Evolutionary conservation across 2,329 filamentous ascomycete species (phyloP).

Genomic region (Xylariaceae sp.): DNA sequence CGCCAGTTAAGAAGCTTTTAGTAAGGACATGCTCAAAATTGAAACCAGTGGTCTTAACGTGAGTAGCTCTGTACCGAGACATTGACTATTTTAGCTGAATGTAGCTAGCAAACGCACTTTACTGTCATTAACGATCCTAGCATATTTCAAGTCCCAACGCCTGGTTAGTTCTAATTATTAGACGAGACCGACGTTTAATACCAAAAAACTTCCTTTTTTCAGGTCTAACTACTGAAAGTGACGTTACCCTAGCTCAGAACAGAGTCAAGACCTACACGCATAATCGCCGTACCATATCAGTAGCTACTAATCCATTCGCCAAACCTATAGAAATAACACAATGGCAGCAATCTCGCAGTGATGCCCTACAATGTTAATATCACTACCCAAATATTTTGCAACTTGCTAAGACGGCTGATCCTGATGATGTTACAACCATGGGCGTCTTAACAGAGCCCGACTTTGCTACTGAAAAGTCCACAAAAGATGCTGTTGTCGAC

Average conservation of each 20-base stretch:
- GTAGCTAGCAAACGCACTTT: slow-evolving; percentile 48
- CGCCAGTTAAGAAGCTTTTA: slow-evolving; percentile 47
- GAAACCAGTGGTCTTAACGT: slow-evolving; percentile 54
- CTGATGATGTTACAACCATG: slow-evolving; percentile 36
- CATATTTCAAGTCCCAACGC: slow-evolving; percentile 51
- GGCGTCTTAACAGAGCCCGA: slow-evolving; percentile 58
- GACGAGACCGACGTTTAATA: not conserved
- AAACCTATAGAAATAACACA: not conserved
- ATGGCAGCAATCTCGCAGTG: slow-evolving; percentile 36
- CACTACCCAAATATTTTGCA: slow-evolving; percentile 47
- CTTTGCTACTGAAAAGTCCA: slow-evolving; percentile 51
- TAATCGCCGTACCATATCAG: slow-evolving; percentile 52
- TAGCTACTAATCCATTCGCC: not conserved
- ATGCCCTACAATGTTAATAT: slow-evolving; percentile 46
- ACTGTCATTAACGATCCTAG: slow-evolving; percentile 62
- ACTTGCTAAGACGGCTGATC: slow-evolving; percentile 43
- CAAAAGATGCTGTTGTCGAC: slow-evolving; percentile 48
- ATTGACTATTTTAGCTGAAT: not conserved
- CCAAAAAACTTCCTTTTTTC: slow-evolving; percentile 2
- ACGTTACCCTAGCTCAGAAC: slow-evolving; percentile 51
- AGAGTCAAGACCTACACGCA: slow-evolving; percentile 56
- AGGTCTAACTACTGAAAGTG: slow-evolving; percentile 51
- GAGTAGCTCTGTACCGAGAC: slow-evolving; percentile 44
- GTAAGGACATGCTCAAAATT: slow-evolving; percentile 53
- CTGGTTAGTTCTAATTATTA: slow-evolving; percentile 32